phyloP scores from a whole-genome alignment of 306 rosid genomes.

The Acacia crassicarpa region DNA sequence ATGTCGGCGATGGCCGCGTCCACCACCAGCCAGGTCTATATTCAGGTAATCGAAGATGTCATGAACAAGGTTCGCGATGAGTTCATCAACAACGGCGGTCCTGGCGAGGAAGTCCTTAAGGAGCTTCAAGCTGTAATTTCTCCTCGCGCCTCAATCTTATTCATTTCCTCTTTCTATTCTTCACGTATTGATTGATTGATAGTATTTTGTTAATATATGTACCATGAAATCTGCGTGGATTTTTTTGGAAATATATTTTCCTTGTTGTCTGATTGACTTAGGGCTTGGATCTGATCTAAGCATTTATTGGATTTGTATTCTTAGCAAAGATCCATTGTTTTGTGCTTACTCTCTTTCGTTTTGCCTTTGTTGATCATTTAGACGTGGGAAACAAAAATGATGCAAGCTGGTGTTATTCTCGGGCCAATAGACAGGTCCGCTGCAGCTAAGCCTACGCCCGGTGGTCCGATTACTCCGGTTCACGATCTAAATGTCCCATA shows the following conservation, averaged over 20 bases:
- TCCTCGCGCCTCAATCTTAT: background rate
- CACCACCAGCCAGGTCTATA: slow-evolving; percentile 80
- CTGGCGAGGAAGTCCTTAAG: slow-evolving; percentile 92
- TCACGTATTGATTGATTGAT: background rate
- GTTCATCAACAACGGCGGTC: slow-evolving; percentile 74
- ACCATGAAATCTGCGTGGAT: background rate
- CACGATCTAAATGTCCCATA: slow-evolving; percentile 98
- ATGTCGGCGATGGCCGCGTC: slow-evolving; percentile 61
- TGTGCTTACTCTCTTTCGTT: slow-evolving; percentile 2
- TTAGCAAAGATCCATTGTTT: background rate
- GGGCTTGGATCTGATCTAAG: slow-evolving; percentile 74
- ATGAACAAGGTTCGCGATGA: slow-evolving; percentile 89
- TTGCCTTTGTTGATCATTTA: slow-evolving; percentile 34
- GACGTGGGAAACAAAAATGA: slow-evolving; percentile 95
- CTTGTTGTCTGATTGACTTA: slow-evolving; percentile 29
- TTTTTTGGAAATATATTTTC: background rate
- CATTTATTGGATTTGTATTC: slow-evolving; percentile 6
- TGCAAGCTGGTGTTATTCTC: slow-evolving; percentile 76
- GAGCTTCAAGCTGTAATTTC: slow-evolving; percentile 96
- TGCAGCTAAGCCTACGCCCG: slow-evolving; percentile 63
- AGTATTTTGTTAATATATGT: background rate
- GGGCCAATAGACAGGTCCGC: slow-evolving; percentile 82
- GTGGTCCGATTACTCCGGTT: slow-evolving; percentile 87
- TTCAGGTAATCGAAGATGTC: slow-evolving; percentile 93
- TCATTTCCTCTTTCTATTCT: background rate